Conservation (phyloP, 2,329 filamentous ascomycete species). For the Tolypocladium cylindrosporum region DNA sequence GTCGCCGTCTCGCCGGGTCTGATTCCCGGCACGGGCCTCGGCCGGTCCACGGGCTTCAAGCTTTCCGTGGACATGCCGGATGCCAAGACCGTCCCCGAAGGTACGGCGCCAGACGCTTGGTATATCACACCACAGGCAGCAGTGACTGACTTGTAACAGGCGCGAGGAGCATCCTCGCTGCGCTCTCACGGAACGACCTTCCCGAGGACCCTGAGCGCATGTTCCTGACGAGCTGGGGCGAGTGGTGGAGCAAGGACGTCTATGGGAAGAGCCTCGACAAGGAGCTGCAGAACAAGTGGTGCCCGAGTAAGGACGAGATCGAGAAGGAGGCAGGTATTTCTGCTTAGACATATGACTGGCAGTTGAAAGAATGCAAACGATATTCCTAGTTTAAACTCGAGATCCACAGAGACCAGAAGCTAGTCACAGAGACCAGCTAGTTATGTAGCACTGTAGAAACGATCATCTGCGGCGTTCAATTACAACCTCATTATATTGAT, state of each 20-base stretch:
- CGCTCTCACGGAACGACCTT: constrained; percentile 33
- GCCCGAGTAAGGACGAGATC: constrained; percentile 33
- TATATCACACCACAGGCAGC: not conserved
- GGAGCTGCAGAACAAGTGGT: constrained; percentile 41
- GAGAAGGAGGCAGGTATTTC: constrained; percentile 29
- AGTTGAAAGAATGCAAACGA: too few species aligned
- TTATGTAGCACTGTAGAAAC: too few species aligned
- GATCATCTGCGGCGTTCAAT: not conserved
- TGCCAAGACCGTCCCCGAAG: constrained; percentile 36
- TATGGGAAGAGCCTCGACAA: constrained; percentile 31
- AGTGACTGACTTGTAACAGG: constrained; percentile 17
- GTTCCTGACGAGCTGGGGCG: constrained; percentile 46
- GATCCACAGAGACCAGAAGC: not conserved
- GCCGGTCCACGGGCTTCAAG: constrained; percentile 17
- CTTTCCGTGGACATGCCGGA: constrained; percentile 27
- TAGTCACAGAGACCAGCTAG: too few species aligned
- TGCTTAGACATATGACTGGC: not conserved
- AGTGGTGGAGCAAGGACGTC: constrained; percentile 41
- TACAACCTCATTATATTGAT: not conserved
- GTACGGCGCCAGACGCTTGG: constrained; percentile 14
- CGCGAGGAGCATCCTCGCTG: constrained; percentile 32
- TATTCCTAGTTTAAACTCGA: not conserved
- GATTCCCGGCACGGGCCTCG: constrained; percentile 36
- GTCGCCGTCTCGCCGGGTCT: constrained; percentile 44
- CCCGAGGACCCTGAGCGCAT: constrained; percentile 41